Base-by-base conservation (phyloP, 768 basidiomycete species). In the Trametes villosa region DNA sequence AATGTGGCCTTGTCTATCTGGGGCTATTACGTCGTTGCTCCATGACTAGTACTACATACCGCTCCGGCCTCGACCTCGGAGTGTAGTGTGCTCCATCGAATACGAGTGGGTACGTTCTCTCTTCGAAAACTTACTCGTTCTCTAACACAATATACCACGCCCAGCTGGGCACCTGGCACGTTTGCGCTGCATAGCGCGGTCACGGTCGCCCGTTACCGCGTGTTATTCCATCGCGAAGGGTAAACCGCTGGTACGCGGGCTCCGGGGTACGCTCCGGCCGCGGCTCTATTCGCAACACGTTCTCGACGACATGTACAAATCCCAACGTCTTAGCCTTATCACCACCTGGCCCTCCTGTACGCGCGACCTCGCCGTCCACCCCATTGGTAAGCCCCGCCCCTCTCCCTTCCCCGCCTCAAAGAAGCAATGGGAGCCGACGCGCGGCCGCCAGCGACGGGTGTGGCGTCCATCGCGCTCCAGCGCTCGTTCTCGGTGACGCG, bases 121-220 rank as follows among this genome's bases (percentile, higher is more conserved):
- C 63, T 82, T 85, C 31, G 85, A 89, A 13, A 79, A 92, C 49
- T 92, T 90, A 72, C 77, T 92, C 67, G 79, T 2, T 11, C 33
- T 27, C 22, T 24, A 30, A 8, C 4, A 24, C 18, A 11, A 24
- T 30, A 41, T 53, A 56, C 53, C 29, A 56, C 52, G 17, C 24
- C 24, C 44, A 92, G 89, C 81, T 89, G 67, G 91, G 91, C 66
- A 78, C 89, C 31, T 92, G 90, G 90, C 89, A 59, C 54, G 72
- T 65, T 29, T 7, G 6, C n/a, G 8, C 48, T n/a, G n/a, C n/a
- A n/a, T n/a, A n/a, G n/a, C n/a, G n/a, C n/a, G n/a, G n/a, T n/a
- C n/a, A n/a, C n/a, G n/a, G n/a, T n/a, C n/a, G n/a, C n/a, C n/a
- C n/a, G n/a, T n/a, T n/a, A n/a, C n/a, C n/a, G n/a, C n/a, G n/a